Conservation (phyloP, 768 basidiomycete genomes). For the Rubroboletus satanas region DNA sequence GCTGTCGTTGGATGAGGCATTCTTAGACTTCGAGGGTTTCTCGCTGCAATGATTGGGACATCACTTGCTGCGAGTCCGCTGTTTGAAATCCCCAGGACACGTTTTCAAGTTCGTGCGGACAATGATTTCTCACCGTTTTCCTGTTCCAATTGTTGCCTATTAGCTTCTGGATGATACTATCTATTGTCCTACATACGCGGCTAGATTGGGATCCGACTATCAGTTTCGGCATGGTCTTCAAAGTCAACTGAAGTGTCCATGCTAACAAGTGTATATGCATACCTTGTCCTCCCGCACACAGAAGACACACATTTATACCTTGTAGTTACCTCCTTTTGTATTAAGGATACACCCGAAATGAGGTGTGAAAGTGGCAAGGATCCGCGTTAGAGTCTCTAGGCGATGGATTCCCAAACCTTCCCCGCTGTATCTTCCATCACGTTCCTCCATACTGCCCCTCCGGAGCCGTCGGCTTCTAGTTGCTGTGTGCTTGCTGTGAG, state of each 20-base stretch:
- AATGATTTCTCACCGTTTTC: not conserved
- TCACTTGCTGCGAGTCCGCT: not conserved
- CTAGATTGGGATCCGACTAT: not conserved
- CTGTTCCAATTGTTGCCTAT: not conserved
- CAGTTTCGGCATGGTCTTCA: not conserved
- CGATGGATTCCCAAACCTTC: conserved; percentile 29
- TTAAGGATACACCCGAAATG: not conserved
- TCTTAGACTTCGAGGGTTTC: conserved; percentile 71
- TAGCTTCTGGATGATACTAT: not conserved
- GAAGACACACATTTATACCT: not conserved
- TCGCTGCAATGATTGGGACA: conserved; percentile 17
- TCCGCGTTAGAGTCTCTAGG: not conserved
- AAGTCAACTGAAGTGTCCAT: not conserved
- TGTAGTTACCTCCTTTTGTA: not conserved
- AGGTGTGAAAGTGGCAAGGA: no score
- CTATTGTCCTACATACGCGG: not conserved
- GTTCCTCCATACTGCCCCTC: conserved; percentile 31
- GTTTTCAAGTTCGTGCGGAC: not conserved
- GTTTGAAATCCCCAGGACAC: not conserved
- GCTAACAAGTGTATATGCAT: not conserved
- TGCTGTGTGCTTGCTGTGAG: conserved; percentile 22
- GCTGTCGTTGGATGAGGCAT: conserved; percentile 70
- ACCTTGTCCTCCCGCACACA: no score
- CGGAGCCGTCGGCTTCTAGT: conserved; percentile 20
- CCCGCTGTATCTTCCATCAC: conserved; percentile 30